Evolutionary conservation across 140 eudicot genomes (phyloP).

Genomic region (Bidens hawaiensis): DNA sequence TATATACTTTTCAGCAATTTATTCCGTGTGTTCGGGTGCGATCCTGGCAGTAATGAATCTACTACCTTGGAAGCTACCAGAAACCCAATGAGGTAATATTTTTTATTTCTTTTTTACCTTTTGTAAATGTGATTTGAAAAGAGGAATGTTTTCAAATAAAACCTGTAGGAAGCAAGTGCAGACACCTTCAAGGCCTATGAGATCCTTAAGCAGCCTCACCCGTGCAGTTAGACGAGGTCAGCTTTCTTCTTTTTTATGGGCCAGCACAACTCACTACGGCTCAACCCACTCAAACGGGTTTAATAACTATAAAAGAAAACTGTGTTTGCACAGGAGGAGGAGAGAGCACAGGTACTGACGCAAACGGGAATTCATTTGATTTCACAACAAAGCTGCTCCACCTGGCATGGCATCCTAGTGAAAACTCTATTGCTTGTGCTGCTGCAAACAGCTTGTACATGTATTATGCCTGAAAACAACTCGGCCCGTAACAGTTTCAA

Average conservation of each 20-base stretch:
- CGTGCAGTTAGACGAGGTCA: constrained; percentile 81
- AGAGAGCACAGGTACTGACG: constrained; percentile 56
- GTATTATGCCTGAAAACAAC: constrained; percentile 67
- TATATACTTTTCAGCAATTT: constrained; percentile 53
- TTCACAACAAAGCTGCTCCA: constrained; percentile 75
- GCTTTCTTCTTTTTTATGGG: constrained; percentile 11
- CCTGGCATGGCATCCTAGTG: constrained; percentile 93
- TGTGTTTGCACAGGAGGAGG: constrained; percentile 15
- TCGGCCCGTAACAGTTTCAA: constrained; percentile 1
- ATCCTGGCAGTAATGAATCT: constrained; percentile 74
- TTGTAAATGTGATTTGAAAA: neutral
- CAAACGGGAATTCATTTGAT: constrained; percentile 72
- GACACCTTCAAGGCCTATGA: constrained; percentile 77
- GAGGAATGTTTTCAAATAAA: neutral
- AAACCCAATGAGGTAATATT: constrained; percentile 82
- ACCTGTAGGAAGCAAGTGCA: constrained; percentile 63
- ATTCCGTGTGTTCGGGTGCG: constrained; percentile 82
- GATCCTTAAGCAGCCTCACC: constrained; percentile 65
- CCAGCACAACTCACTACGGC: neutral
- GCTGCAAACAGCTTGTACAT: constrained; percentile 97
- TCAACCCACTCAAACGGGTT: neutral
- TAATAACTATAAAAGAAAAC: neutral
- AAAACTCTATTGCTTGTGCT: constrained; percentile 90
- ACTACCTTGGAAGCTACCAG: constrained; percentile 88
- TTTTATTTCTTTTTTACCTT: neutral